Percentiles rank a stretch among this genome's conserved stretches.
These are phyloP conservation scores for Lepraria neglecta DNA, from an alignment of 495 filamentous ascomycete species.

Conservation along the genomic window DNA sequence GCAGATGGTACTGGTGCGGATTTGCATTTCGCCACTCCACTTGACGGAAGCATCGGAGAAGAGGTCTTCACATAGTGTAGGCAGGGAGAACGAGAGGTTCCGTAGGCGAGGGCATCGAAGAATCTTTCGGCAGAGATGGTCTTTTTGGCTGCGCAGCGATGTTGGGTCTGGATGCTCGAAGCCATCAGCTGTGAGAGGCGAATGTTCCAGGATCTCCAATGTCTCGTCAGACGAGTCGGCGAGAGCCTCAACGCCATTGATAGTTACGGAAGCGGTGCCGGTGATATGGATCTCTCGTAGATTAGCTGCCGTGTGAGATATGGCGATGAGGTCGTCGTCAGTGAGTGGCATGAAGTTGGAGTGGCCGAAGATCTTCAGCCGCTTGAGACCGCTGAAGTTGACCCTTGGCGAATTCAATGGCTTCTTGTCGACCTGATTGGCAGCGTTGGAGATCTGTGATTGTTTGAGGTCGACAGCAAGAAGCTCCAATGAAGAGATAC, in stretches of 20 bases:
- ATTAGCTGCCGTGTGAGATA: constrained; percentile 44
- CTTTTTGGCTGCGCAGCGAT: constrained; percentile 25
- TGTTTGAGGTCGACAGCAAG: constrained; percentile 40
- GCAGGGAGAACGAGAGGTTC: constrained; percentile 45
- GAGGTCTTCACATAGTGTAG: constrained; percentile 42
- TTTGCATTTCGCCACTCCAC: constrained; percentile 45
- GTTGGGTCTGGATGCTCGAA: constrained; percentile 43
- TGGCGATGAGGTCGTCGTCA: constrained; percentile 42
- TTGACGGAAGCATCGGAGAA: constrained; percentile 40
- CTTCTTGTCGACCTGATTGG: constrained; percentile 18
- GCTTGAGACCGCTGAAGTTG: constrained; percentile 41
- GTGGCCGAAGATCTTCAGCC: constrained; percentile 49
- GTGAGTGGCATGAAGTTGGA: constrained; percentile 46
- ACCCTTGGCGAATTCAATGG: constrained; percentile 33
- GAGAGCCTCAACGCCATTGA: constrained; percentile 45
- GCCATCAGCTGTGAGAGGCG: constrained; percentile 43
- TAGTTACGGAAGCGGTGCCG: constrained; percentile 44
- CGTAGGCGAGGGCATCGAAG: constrained; percentile 40
- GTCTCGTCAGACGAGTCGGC: constrained; percentile 42
- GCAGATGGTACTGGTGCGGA: constrained; percentile 44
- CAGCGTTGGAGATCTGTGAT: constrained; percentile 32
- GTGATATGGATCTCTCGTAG: constrained; percentile 49
- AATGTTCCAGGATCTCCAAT: constrained; percentile 47
- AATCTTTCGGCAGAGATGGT: constrained; percentile 44
- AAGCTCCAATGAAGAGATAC: constrained; percentile 45